Base-by-base conservation (phyloP, 148 eudicot species). In the Fagopyrum homotropicum region DNA sequence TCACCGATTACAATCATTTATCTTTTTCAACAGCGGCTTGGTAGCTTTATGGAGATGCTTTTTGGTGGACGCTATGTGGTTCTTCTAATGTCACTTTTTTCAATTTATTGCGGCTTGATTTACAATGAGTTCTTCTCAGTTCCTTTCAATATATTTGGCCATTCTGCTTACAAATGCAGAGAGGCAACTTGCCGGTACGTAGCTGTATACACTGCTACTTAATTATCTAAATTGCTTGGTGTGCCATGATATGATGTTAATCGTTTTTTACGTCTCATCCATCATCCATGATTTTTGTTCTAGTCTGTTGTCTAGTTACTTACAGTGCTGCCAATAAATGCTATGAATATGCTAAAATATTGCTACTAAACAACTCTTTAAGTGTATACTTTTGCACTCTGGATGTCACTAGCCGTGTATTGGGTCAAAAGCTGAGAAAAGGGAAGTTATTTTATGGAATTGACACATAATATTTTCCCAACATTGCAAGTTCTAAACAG, bases 11-110 rank as follows among this genome's bases (percentile, higher is more conserved):
- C 8, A 16, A 46, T 72, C 40, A 72, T 16, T 19, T n/a, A 40
- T 44, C n/a, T 46, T 60, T 35, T 50, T 70, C 76, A 80, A 73
- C 49, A 71, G 63, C 90, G 81, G 90, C 98, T 96, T 77, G 99
- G 98, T 47, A 96, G 98, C 88, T 92, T 96, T 79, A 96, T 92
- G 99, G 99, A 96, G 83, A 90, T 96, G 97, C 89, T 96, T 75
- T 96, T 90, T 88, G 99, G 99, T 72, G 99, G 99, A 66, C 99
- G 99, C 44, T 96, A 90, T 77, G 85, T 96, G 75, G 83, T 96
- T 80, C 93, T 96, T 80, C 80, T 90, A 73, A 96, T 96, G 99
- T 84, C 99, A 47, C 79, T 96, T 44, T 96, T 96, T 74, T 96
- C 99, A 63, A 90, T 96, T 43, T 96, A 90, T 73, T 96, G 98